Evolutionary conservation across 768 basidiomycete genomes (phyloP).

Genomic region (Mycena haematopus): DNA sequence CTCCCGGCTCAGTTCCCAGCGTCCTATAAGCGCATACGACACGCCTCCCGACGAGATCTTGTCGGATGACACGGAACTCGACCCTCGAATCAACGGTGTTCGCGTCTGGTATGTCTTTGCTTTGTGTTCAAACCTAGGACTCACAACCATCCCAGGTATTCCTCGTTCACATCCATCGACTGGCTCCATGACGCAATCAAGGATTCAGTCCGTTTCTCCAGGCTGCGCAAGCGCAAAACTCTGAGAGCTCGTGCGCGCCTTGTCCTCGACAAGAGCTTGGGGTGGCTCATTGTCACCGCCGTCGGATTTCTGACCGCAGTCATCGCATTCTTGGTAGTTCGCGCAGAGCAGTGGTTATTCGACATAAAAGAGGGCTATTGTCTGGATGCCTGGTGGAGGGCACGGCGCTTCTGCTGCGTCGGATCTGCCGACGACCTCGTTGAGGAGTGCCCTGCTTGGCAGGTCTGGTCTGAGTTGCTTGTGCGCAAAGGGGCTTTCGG

Average conservation of each 20-base stretch:
- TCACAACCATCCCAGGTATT: conserved; percentile 51
- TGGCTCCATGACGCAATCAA: conserved; percentile 98
- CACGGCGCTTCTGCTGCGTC: conserved; percentile 86
- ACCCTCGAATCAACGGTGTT: conserved; percentile 81
- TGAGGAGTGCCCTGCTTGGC: conserved; percentile 71
- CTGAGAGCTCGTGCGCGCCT: conserved; percentile 68
- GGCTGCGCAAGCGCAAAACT: conserved; percentile 74
- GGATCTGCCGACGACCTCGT: conserved; percentile 36
- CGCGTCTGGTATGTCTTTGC: conserved; percentile 65
- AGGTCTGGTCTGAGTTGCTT: conserved; percentile 73
- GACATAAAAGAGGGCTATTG: conserved; percentile 95
- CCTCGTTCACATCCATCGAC: conserved; percentile 89
- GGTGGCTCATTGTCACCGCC: conserved; percentile 89
- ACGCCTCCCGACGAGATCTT: conserved; percentile 47
- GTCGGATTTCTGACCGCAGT: conserved; percentile 88
- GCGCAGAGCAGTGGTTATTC: conserved; percentile 88
- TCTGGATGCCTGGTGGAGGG: conserved; percentile 66
- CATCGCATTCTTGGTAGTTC: conserved; percentile 85
- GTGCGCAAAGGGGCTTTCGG: conserved; percentile 42
- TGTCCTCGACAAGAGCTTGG: conserved; percentile 76
- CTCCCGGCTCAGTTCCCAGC: conserved; percentile 52
- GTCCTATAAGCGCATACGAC: conserved; percentile 81
- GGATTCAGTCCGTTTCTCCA: conserved; percentile 82
- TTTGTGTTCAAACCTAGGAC: not conserved
- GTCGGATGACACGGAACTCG: conserved; percentile 52